A percentile compares a stretch with the other conserved stretches of the same genome.
Conservation (phyloP, 441 rosid genomes). For the Adansonia gregorii region DNA sequence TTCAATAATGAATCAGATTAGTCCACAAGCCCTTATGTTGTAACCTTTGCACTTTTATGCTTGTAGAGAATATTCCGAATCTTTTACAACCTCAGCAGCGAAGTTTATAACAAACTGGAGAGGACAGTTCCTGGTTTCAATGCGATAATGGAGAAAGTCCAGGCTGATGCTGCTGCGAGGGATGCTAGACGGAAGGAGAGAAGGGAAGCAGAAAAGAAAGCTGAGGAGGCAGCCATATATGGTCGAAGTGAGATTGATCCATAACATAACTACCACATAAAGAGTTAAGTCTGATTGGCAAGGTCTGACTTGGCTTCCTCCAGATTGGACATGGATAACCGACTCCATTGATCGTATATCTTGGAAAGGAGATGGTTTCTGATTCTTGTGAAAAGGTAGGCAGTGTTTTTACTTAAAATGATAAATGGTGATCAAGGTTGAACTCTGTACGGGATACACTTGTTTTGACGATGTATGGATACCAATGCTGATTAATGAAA, state of each 20-base stretch:
- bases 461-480: neutral
- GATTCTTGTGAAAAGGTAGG: conserved; percentile 7
- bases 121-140: conserved; percentile 62
- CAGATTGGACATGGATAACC: neutral
- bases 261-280: neutral
- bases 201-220: conserved; percentile 48
- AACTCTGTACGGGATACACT: conserved; percentile 15
- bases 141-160: conserved; percentile 56
- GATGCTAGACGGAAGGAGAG: conserved; percentile 41
- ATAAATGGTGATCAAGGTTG: conserved; percentile 2
- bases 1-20: conserved; percentile 7
- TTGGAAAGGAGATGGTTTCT: conserved; percentile 13
- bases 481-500: neutral
- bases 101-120: conserved; percentile 42
- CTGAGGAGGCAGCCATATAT: conserved; percentile 19
- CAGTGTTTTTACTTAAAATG: neutral
- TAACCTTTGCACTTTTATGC: conserved; percentile 13
- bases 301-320: conserved; percentile 13
- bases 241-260: conserved; percentile 33
- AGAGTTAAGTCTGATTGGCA: neutral
- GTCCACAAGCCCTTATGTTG: conserved; percentile 6
- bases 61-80: conserved; percentile 53
- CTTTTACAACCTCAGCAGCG: conserved; percentile 45
- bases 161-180: conserved; percentile 42
- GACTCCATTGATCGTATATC: neutral